phyloP scores from a whole-genome alignment of 1,284 basidiomycete species.

The Acaromyces ingoldii region DNA sequence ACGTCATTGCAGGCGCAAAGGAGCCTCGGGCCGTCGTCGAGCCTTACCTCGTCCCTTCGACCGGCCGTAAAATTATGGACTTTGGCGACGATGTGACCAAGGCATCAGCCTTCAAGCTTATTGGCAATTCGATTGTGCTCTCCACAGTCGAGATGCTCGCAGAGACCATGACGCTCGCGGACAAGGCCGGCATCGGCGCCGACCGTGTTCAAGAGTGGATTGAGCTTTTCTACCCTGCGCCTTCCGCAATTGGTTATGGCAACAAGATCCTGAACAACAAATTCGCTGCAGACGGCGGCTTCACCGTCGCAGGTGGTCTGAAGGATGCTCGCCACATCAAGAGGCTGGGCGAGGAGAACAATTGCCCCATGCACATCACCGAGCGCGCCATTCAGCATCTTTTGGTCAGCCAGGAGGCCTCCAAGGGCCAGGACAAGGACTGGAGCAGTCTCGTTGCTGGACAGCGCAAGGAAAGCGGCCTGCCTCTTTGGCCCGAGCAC shows the following conservation, averaged over 20 bases:
- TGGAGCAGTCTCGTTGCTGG: conserved; percentile 70
- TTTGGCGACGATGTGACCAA: conserved; percentile 68
- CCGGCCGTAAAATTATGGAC: conserved; percentile 59
- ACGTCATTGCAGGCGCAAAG: conserved; percentile 77
- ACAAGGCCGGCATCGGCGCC: conserved; percentile 73
- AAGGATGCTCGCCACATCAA: conserved; percentile 50
- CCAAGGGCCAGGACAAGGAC: conserved; percentile 56
- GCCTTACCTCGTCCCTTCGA: conserved; percentile 57
- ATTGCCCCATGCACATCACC: conserved; percentile 74
- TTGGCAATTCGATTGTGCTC: conserved; percentile 52
- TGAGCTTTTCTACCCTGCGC: conserved; percentile 33
- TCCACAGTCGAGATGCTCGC: conserved; percentile 66
- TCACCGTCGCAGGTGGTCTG: not conserved
- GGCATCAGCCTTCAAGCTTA: conserved; percentile 67
- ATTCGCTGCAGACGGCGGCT: conserved; percentile 46
- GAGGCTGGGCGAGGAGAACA: conserved; percentile 58
- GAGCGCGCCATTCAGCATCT: conserved; percentile 73
- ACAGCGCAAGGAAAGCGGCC: conserved; percentile 64
- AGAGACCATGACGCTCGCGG: conserved; percentile 74
- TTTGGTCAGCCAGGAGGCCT: conserved; percentile 67
- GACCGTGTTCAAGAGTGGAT: conserved; percentile 55
- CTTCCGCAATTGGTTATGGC: conserved; percentile 34
- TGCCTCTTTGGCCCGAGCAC: conserved; percentile 59
- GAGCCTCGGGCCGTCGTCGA: conserved; percentile 75
- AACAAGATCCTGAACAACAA: conserved; percentile 20